Evolutionary conservation across 768 basidiomycete genomes (phyloP), one percentile per base, ranked within the genome.

Genomic region (Agaricus blazei): DNA sequence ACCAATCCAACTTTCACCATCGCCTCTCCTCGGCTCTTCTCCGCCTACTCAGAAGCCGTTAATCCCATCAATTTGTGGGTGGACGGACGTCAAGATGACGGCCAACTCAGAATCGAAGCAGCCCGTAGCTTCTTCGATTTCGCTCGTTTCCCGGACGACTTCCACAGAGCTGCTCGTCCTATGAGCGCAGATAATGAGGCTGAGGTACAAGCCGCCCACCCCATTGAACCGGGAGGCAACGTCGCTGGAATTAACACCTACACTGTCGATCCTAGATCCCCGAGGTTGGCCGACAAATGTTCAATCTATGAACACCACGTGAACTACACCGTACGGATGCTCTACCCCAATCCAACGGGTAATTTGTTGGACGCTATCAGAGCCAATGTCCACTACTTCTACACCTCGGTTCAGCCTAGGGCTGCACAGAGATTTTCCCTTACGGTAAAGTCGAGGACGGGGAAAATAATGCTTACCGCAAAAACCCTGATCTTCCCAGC

Each of bases 291-390:
- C n/a, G 40, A 49, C 5, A 45, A n/a, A 9, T 64, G 63, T 54
- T 19, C 38, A 23, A 12, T 64, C 40, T 64, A 62, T 38, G 46
- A 53, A n/a, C 40, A 62, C 29, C 58, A 60, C 40, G 62, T 58
- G 7, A 62, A 64, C 42, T 14, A 27, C n/a, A 63, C 62, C 3
- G 29, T 63, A 9, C 34, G 27, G 15, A 51, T 36, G 27, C 40
- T 62, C n/a, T 63, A 63, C 45, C 62, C 62, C 27, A 63, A 56
- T 31, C 62, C 62, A 1, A 55, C 19, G 1, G 58, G 62, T 8
- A 48, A 49, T 14, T 52, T 61, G 52, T 55, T 26, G 29, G 42
- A 54, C 36, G 58, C 56, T 15, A 49, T 61, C n/a, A 61, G 53
- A 9, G 41, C 42, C 23, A 61, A 61, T 45, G 23, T 59, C n/a